Percentiles rank a stretch among this genome's conserved stretches.
These are phyloP conservation scores for Acanthamoeba culbertsoni DNA, from an alignment of 208 protist genomes.

Conservation along the genomic window DNA sequence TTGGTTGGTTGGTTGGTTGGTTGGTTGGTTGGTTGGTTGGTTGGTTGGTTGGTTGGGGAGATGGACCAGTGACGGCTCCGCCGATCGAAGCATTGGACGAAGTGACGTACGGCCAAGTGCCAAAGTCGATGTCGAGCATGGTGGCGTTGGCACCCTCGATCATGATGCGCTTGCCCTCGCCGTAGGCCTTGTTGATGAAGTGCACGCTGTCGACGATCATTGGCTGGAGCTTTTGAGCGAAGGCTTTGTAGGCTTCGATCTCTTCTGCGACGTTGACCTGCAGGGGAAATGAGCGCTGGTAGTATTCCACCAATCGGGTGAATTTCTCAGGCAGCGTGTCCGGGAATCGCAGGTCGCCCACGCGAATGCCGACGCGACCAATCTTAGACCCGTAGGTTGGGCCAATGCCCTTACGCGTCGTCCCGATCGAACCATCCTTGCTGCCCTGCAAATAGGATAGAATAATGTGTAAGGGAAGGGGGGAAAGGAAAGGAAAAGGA, in stretches of 20 bases:
- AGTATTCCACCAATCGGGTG: conserved; percentile 17
- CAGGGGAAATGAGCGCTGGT: neutral
- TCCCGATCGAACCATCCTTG: conserved; percentile 67
- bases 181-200: conserved; percentile 72
- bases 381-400: conserved; percentile 76
- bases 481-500: neutral
- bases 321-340: conserved; percentile 75
- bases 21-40: too few relatives aligned
- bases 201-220: conserved; percentile 74
- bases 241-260: conserved; percentile 72
- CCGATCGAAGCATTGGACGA: conserved; percentile 78
- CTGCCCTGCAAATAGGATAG: neutral
- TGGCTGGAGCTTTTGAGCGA: conserved; percentile 35
- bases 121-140: conserved; percentile 87
- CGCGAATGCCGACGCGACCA: conserved; percentile 67
- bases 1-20: too few relatives aligned
- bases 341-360: conserved; percentile 74
- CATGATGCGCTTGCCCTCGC: conserved; percentile 63
- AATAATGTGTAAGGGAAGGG: neutral
- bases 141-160: conserved; percentile 81
- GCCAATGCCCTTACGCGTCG: conserved; percentile 78
- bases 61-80: conserved; percentile 72
- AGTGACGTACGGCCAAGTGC: conserved; percentile 88
- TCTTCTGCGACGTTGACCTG: conserved; percentile 75
- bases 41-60: too few relatives aligned